Conservation (phyloP, 441 rosid species). For the Brassica balearica region DNA sequence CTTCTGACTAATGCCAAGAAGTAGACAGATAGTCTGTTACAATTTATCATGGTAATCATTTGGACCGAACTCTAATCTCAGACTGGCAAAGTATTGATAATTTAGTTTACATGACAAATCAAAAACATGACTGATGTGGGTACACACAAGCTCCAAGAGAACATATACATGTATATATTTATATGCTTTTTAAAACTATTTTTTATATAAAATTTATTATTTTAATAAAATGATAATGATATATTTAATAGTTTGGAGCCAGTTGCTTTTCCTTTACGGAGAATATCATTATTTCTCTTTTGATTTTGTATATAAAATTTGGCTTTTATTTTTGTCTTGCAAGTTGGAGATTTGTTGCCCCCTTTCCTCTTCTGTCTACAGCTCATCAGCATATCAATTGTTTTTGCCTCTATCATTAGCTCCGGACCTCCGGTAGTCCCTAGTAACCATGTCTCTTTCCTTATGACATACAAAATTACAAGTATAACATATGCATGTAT, state of each 20-base stretch:
- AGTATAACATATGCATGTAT: conserved; percentile 16
- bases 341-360: conserved; percentile 41
- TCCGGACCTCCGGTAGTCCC: neutral
- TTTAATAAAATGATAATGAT: neutral
- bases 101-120: no score
- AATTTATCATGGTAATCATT: no score
- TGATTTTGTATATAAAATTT: conserved; percentile 26
- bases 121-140: no score
- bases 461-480: conserved; percentile 27
- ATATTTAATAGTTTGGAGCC: conserved; percentile 9
- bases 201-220: neutral
- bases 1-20: no score
- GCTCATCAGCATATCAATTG: conserved; percentile 40
- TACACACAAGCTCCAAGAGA: no score
- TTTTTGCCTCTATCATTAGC: neutral
- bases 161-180: neutral
- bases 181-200: neutral
- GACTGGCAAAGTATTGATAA: no score
- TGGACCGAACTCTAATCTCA: no score
- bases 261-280: conserved; percentile 18
- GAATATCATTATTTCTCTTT: conserved; percentile 15
- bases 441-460: neutral
- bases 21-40: no score
- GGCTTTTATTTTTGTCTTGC: conserved; percentile 42
- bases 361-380: conserved; percentile 43